Evolutionary conservation across 2,329 filamentous ascomycete species (phyloP).

Genomic region (Penicillium sp.): DNA sequence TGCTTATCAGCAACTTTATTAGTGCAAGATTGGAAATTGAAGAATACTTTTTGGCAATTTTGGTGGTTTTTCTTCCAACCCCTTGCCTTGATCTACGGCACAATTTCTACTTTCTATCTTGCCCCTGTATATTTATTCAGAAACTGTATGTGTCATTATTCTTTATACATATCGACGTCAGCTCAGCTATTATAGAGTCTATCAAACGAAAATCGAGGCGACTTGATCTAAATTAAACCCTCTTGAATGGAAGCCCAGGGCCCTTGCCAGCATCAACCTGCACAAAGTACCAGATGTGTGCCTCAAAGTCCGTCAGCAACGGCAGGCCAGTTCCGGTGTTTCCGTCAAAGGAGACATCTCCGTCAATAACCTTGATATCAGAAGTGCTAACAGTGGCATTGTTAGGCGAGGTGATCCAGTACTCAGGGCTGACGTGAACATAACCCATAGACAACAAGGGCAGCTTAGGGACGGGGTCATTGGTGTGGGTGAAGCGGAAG

Average conservation of each 20-base stretch:
- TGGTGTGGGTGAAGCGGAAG: conserved; percentile 65
- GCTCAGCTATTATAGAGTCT: neutral
- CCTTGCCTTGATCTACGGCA: neutral
- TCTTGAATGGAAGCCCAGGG: conserved; percentile 16
- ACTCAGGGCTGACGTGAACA: conserved; percentile 68
- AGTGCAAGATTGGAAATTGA: neutral
- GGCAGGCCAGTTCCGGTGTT: conserved; percentile 29
- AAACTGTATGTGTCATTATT: neutral
- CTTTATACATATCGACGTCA: neutral
- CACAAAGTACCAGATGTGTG: conserved; percentile 31
- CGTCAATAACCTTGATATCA: conserved; percentile 25
- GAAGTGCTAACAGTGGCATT: conserved; percentile 20
- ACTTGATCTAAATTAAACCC: neutral
- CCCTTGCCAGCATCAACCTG: conserved; percentile 22
- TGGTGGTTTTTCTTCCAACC: neutral
- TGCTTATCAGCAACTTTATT: conserved; percentile 2
- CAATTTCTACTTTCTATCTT: too few relatives aligned
- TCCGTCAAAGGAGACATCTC: conserved; percentile 25
- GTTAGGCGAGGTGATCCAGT: conserved; percentile 53
- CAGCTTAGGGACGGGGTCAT: conserved; percentile 68
- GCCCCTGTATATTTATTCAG: neutral
- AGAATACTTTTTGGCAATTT: neutral
- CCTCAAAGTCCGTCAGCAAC: conserved; percentile 14
- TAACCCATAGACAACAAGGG: conserved; percentile 63
- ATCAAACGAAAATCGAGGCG: neutral